These are phyloP conservation scores for Geotrichum klebahnii DNA, from an alignment of 1,139 yeast genomes.

Conservation along the genomic window DNA sequence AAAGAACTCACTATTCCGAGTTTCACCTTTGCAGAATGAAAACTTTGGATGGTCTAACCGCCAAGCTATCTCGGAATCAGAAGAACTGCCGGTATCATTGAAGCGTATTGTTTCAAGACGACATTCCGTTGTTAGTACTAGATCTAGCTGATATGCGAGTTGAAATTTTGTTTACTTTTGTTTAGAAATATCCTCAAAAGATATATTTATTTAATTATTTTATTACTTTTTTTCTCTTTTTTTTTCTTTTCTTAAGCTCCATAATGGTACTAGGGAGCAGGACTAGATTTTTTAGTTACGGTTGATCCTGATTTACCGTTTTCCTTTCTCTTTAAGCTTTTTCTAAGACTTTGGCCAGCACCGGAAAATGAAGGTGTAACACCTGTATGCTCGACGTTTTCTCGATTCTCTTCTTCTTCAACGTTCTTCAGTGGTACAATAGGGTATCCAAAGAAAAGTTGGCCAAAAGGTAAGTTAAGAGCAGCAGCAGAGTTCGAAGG, in stretches of 20 bases:
- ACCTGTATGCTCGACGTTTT: constrained; percentile 32
- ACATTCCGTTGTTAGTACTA: constrained; percentile 12
- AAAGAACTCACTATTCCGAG: background rate
- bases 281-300: background rate
- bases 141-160: too few species aligned
- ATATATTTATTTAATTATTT: too few species aligned
- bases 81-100: constrained; percentile 24
- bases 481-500: constrained; percentile 64
- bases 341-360: constrained; percentile 41
- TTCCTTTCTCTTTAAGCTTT: constrained; percentile 69
- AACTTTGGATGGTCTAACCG: background rate
- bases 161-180: too few species aligned
- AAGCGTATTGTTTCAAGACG: constrained; percentile 25
- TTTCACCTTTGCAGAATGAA: background rate
- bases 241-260: too few species aligned
- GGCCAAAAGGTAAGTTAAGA: constrained; percentile 72
- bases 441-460: constrained; percentile 90
- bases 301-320: constrained; percentile 24
- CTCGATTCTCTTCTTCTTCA: constrained; percentile 41
- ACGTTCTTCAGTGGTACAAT: constrained; percentile 63
- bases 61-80: background rate
- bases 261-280: constrained; percentile 2
- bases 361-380: constrained; percentile 19
- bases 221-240: too few species aligned
- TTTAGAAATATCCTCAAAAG: too few species aligned